Percentiles rank a stretch among this genome's conserved stretches.
Conservation (phyloP, 1,284 basidiomycete genomes). For the Cutaneotrichosporon sp. region DNA sequence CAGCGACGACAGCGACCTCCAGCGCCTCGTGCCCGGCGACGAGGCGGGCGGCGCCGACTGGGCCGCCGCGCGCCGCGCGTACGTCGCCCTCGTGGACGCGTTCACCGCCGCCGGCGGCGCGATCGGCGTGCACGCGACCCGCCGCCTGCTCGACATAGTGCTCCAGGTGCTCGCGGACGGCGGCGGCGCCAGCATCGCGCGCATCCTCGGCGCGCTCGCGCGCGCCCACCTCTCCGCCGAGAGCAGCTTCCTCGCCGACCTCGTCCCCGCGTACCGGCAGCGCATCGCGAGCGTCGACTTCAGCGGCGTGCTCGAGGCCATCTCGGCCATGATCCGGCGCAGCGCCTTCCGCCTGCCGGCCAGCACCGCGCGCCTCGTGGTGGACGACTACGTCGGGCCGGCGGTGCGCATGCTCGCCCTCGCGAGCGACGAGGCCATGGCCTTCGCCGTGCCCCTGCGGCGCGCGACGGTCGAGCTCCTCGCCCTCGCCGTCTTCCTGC, state of each 20-base stretch:
- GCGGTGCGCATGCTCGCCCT: slow-evolving; percentile 61
- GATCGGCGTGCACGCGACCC: slow-evolving; percentile 57
- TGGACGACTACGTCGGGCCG: slow-evolving; percentile 63
- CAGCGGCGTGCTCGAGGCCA: slow-evolving; percentile 62
- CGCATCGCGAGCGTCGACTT: slow-evolving; percentile 64
- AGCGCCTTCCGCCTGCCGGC: slow-evolving; percentile 60
- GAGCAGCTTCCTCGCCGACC: slow-evolving; percentile 60
- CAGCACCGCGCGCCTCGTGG: slow-evolving; percentile 61
- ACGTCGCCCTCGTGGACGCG: slow-evolving; percentile 62
- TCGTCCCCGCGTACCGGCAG: slow-evolving; percentile 63
- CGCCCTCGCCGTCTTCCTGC: slow-evolving; percentile 60
- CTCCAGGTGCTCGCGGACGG: slow-evolving; percentile 60
- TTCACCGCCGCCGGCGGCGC: slow-evolving; percentile 64
- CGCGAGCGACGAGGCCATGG: slow-evolving; percentile 60
- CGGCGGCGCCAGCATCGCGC: slow-evolving; percentile 23
- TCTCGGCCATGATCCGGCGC: slow-evolving; percentile 58
- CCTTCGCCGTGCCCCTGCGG: slow-evolving; percentile 60
- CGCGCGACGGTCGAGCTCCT: slow-evolving; percentile 61
- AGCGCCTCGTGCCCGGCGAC: slow-evolving; percentile 55
- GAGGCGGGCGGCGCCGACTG: slow-evolving; percentile 59
- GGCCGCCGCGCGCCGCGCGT: slow-evolving; percentile 64
- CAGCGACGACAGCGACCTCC: slow-evolving; percentile 53
- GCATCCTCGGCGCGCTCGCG: slow-evolving; percentile 36
- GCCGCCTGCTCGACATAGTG: slow-evolving; percentile 63
- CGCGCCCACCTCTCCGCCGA: slow-evolving; percentile 51